Conservation (phyloP, 2,329 filamentous ascomycete species). For the Fusarium abutilonis region DNA sequence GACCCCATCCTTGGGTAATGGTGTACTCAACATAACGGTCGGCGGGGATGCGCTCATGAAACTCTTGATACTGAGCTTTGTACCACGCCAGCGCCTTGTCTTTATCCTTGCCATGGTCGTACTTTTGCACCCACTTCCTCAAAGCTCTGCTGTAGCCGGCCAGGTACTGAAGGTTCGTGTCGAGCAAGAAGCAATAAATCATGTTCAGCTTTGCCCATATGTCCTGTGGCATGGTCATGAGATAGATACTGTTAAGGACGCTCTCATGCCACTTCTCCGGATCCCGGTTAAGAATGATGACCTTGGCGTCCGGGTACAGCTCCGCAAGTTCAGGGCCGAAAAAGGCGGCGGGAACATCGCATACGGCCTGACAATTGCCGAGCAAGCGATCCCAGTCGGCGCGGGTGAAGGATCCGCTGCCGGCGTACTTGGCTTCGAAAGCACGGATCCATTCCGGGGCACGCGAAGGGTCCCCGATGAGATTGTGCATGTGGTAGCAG, state of each 20-base stretch:
- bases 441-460: conserved; percentile 47
- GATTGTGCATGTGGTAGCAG: conserved; percentile 51
- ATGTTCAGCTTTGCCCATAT: conserved; percentile 42
- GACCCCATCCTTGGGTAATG: conserved; percentile 54
- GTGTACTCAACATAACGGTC: conserved; percentile 52
- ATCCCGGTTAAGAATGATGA: conserved; percentile 54
- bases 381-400: conserved; percentile 59
- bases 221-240: conserved; percentile 39
- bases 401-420: conserved; percentile 47
- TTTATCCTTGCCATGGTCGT: conserved; percentile 49
- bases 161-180: conserved; percentile 41
- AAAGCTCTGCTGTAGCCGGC: conserved; percentile 45
- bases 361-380: conserved; percentile 60
- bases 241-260: conserved; percentile 47
- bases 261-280: conserved; percentile 50
- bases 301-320: conserved; percentile 50
- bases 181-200: conserved; percentile 47
- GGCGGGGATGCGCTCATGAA: conserved; percentile 48
- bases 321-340: conserved; percentile 52
- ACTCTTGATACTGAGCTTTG: conserved; percentile 51
- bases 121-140: conserved; percentile 41
- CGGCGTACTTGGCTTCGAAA: conserved; percentile 48
- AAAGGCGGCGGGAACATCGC: conserved; percentile 67
- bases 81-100: conserved; percentile 53
- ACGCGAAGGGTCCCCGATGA: conserved; percentile 43